Evolutionary conservation across 345 rosid genomes (phyloP), one percentile per base, ranked within the genome.

Genomic region (Diplotaxis tenuifolia): DNA sequence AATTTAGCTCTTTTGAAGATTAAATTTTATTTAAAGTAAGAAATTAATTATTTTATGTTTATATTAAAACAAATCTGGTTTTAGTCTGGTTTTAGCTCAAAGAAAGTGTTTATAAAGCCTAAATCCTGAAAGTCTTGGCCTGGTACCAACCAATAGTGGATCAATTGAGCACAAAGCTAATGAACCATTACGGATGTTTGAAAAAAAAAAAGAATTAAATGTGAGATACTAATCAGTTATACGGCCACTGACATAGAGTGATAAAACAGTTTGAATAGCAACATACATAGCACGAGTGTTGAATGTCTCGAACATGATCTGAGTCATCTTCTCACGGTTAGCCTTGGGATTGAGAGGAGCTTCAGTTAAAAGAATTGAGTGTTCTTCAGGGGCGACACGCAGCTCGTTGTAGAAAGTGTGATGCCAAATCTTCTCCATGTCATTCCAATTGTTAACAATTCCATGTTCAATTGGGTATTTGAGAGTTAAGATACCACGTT

Each of bases 391-490:
- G 10, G 93, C 88, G 8, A 88, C 90, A 74, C 90, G 93, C 22
- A 86, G 93, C 79, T 88, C 93, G 58, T 88, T 86, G 80, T 87
- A 87, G 73, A 85, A 87, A 72, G 92, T 85, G 75, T 88, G 89
- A 83, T 83, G 89, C 89, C 89, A 84, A 36, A 84, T 86, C 82
- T 86, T 86, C 71, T 86, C 87, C 90, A 84, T 86, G 59, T 88
- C 94, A 83, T 89, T 91, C 94, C 94, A 89, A 55, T 89, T 89
- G 79, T 79, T 86, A 38, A 89, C 94, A 75, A 89, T 85, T 5
- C 94, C 94, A 68, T 89, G 94, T 73, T 87, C 95, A 59, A 89
- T 89, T 14, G 94, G 94, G 67, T 88, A 88, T 58, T 88, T 88
- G 66, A 88, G 71, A 71, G 87, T 88, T 68, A 88, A 82, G 15